Conservation (phyloP, 805 yeast species). For the Yarrowia sp. region DNA sequence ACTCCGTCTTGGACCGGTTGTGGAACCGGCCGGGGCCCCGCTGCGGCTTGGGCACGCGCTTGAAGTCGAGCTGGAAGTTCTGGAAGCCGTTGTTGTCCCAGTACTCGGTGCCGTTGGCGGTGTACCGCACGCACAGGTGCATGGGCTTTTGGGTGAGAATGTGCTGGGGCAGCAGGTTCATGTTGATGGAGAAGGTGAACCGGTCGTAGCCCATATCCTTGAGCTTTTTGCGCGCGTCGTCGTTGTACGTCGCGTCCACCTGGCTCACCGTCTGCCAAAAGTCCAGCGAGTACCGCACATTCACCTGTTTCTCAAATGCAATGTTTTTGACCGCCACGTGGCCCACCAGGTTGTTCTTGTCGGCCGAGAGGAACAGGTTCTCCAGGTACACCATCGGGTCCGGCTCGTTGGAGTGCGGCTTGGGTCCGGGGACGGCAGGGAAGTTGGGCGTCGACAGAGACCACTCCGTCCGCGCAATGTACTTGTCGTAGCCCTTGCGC, state of each 20-base stretch:
- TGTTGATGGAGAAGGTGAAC: slow-evolving; percentile 66
- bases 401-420: slow-evolving; percentile 39
- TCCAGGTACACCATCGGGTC: slow-evolving; percentile 66
- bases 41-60: slow-evolving; percentile 43
- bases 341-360: slow-evolving; percentile 68
- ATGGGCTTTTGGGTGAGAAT: slow-evolving; percentile 48
- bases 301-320: slow-evolving; percentile 69
- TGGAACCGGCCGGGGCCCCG: slow-evolving; percentile 36
- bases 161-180: slow-evolving; percentile 48
- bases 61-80: slow-evolving; percentile 65
- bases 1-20: slow-evolving; percentile 37
- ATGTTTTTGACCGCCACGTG: slow-evolving; percentile 80
- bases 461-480: slow-evolving; percentile 47
- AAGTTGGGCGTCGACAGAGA: slow-evolving; percentile 49
- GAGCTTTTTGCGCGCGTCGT: slow-evolving; percentile 54
- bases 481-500: slow-evolving; percentile 42
- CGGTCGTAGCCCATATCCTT: slow-evolving; percentile 58
- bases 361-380: slow-evolving; percentile 63
- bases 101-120: slow-evolving; percentile 57
- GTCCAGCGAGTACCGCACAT: slow-evolving; percentile 76
- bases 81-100: slow-evolving; percentile 78
- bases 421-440: slow-evolving; percentile 42
- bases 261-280: slow-evolving; percentile 79
- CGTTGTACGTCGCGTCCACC: slow-evolving; percentile 65
- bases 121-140: slow-evolving; percentile 66